Base-by-base conservation (phyloP, 2,329 filamentous ascomycete species). In the Acrodontium crateriforme region DNA sequence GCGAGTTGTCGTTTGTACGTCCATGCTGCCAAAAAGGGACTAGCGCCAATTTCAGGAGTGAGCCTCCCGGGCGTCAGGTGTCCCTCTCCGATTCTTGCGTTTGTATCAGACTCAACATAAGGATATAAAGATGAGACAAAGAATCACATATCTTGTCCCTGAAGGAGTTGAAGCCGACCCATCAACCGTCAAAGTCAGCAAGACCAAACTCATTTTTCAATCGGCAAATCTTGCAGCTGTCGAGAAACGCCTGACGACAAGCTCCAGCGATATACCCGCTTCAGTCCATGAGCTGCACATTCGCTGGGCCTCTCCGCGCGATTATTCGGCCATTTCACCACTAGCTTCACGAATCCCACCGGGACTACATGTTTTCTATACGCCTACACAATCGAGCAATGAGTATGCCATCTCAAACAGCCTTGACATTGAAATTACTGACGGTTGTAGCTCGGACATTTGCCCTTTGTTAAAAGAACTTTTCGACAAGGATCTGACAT, bases 101-200 rank as follows among this genome's bases (percentile, higher is more conserved):
- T n/a, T n/a, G n/a, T n/a, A n/a, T n/a, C n/a, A n/a, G n/a, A n/a
- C n/a, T n/a, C n/a, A n/a, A n/a, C n/a, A n/a, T n/a, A n/a, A n/a
- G n/a, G n/a, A n/a, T n/a, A n/a, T n/a, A n/a, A n/a, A n/a, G n/a
- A 84, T 87, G 80, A 74, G 77, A 43, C 72, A 83, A 55, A 66
- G 81, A 55, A 73, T 83, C 43, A 92, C 85, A 1, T 89, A 61
- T 36, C 35, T 83, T 39, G 60, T 91, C 29, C 65, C 68, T 13
- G 61, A 67, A n/a, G 69, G 74, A 23, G 60, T 69, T 31, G 64
- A 65, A 2, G 64, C 85, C 36, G 70, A 79, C 28, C 76, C 78
- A 0, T 57, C 68, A 2, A 60, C 69, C 24, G 56, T 92, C 28
- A 54, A 65, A 9, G 55, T 91, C 23, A 59, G 60, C 24, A 56